These are phyloP conservation scores for Piper betle DNA, from an alignment of 164 flowering plant species.

Conservation along the genomic window DNA sequence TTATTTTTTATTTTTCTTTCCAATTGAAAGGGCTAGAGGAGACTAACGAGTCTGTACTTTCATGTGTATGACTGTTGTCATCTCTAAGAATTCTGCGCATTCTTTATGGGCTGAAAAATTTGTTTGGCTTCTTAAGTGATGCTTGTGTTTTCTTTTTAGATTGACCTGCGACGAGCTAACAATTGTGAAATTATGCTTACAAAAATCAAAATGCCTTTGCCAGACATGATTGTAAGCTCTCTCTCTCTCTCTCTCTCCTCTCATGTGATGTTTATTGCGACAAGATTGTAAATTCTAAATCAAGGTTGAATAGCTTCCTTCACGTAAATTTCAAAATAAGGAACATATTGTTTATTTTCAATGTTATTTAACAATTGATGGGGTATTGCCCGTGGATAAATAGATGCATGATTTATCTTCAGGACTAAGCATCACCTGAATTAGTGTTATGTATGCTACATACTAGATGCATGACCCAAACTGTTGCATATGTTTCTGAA, in stretches of 20 bases:
- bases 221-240: conserved; percentile 81
- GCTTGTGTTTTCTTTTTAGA: conserved; percentile 25
- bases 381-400: background rate
- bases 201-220: conserved; percentile 83
- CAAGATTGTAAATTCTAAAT: too few relatives aligned
- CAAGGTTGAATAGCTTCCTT: background rate
- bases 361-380: background rate
- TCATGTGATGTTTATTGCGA: background rate
- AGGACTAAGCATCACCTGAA: background rate
- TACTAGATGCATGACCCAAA: background rate
- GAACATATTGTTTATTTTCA: background rate
- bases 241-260: background rate
- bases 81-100: background rate
- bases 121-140: background rate
- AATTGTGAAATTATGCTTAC: conserved; percentile 93
- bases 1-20: too few relatives aligned
- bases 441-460: background rate
- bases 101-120: background rate
- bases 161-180: conserved; percentile 87
- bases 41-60: background rate
- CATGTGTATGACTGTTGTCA: background rate
- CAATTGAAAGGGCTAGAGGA: too few relatives aligned
- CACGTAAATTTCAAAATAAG: too few relatives aligned
- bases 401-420: too few relatives aligned
- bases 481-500: background rate